Base-by-base conservation (phyloP, 148 eudicot species). In the Suaeda aralocaspica region DNA sequence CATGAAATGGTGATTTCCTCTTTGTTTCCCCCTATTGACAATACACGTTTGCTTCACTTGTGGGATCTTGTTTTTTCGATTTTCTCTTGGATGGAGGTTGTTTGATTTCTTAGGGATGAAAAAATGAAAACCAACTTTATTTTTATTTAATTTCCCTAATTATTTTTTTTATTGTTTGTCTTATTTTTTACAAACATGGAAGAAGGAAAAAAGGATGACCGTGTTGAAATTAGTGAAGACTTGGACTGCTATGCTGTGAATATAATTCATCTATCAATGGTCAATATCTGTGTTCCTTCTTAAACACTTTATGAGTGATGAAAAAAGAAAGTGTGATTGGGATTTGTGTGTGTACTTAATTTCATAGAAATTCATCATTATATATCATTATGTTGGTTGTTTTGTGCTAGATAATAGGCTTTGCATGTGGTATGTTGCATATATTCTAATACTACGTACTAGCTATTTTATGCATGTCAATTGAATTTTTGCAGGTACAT, bases 1-100 rank as follows among this genome's bases (percentile, higher is more conserved):
- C 8, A 36, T 3, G 41, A 8, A 36, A 39, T 56, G 69, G 73
- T 77, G 24, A 77, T 61, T 77, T 77, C 73, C 59, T 72, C 24
- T 8, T 45, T 61, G 64, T 72, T 77, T 66, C 80, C 59, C 52
- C 46, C 67, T 65, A 26, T 9, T 18, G 33, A n/a, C 39, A 57
- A 51, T 67, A 72, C 80, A 72, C 73, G 80, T 62, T 68, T 67
- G 64, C 76, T 67, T 68, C 48, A 66, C 72, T 58, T 50, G 72
- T 48, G 76, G 80, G 72, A 61, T 46, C 67, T 15, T 72, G 72
- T 77, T 59, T 26, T 29, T 31, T 65, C 46, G 33, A 19, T 10
- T 44, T 31, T 50, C 13, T 45, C 45, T 49, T 19, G 22, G 13
- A 13, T 22, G 19, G 22, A 2, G 51, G 55, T 21, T 57, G 19